Percentiles rank a stretch among this genome's conserved stretches.
Conservation (phyloP, 176 grass and related monocot species). For the Luzula sylvatica region DNA sequence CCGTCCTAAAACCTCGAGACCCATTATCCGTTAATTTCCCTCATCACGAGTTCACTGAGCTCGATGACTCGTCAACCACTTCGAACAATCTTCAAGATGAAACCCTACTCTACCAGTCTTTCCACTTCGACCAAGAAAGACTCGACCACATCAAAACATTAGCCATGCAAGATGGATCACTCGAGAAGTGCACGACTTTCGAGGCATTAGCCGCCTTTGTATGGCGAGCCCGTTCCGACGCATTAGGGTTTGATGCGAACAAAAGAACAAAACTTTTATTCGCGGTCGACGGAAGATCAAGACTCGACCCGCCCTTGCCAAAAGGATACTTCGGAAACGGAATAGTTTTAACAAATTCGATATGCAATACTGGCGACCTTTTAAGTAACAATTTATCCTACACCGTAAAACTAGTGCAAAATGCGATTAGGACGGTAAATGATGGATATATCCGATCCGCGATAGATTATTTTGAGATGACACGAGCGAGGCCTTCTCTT, state of each 20-base stretch:
- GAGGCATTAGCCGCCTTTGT: slow-evolving; percentile 52
- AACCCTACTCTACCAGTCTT: slow-evolving; percentile 40
- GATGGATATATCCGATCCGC: slow-evolving; percentile 57
- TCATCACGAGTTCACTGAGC: slow-evolving; percentile 57
- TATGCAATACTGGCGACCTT: slow-evolving; percentile 45
- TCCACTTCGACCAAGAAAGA: slow-evolving; percentile 39
- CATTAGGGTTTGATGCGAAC: slow-evolving; percentile 17
- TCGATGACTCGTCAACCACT: slow-evolving; percentile 14
- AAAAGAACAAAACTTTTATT: slow-evolving; percentile 58
- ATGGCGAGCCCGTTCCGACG: slow-evolving; percentile 51
- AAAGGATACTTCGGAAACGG: slow-evolving; percentile 65
- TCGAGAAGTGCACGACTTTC: slow-evolving; percentile 42
- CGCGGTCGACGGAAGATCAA: slow-evolving; percentile 52
- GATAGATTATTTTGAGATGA: slow-evolving; percentile 71
- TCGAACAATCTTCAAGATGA: slow-evolving; percentile 6
- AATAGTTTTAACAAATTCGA: slow-evolving; percentile 51
- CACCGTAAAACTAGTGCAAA: slow-evolving; percentile 35
- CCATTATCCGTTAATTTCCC: slow-evolving; percentile 36
- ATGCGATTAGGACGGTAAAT: slow-evolving; percentile 30
- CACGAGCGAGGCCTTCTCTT: slow-evolving; percentile 46
- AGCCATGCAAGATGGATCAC: slow-evolving; percentile 14
- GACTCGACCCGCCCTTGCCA: slow-evolving; percentile 44
- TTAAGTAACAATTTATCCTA: slow-evolving; percentile 6
- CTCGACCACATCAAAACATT: slow-evolving; percentile 32
- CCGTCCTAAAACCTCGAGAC: slow-evolving; percentile 38